Conservation (phyloP, 202 grass and related monocot genomes). For the Saccharum hybrid region DNA sequence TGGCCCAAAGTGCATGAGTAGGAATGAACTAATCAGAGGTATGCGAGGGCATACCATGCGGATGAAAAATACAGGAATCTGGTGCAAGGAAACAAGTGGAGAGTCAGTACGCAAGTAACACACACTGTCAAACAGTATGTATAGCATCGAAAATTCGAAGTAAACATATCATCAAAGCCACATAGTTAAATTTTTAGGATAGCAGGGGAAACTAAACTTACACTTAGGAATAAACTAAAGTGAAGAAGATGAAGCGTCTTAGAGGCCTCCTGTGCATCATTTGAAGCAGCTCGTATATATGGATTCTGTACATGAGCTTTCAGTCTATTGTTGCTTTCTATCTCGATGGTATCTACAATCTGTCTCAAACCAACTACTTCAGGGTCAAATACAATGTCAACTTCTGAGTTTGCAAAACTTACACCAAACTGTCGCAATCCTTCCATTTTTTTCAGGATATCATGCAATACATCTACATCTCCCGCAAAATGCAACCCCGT, state of each 20-base stretch:
- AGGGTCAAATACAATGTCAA: conserved; percentile 81
- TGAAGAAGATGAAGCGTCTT: conserved; percentile 81
- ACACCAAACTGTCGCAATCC: conserved; percentile 66
- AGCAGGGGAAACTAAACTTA: conserved; percentile 57
- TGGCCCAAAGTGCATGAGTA: too few relatives aligned
- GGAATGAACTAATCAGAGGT: too few relatives aligned
- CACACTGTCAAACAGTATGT: too few relatives aligned
- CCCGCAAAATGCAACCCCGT: conserved; percentile 52
- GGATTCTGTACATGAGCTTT: conserved; percentile 68
- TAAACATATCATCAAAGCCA: conserved; percentile 22
- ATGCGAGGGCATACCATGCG: too few relatives aligned
- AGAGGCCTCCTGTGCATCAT: conserved; percentile 72
- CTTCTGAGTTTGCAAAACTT: conserved; percentile 61
- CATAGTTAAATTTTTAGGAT: conserved; percentile 27
- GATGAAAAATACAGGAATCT: too few relatives aligned
- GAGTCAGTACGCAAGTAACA: too few relatives aligned
- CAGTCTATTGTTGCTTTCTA: conserved; percentile 67
- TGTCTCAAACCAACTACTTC: conserved; percentile 79
- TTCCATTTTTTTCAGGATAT: conserved; percentile 61
- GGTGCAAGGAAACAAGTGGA: too few relatives aligned
- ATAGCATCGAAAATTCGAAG: too few relatives aligned
- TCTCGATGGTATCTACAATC: conserved; percentile 74
- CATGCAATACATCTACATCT: conserved; percentile 65
- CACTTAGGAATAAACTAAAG: conserved; percentile 81
- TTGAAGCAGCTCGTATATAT: conserved; percentile 70